These are phyloP conservation scores for Candida sphagnicola DNA, from an alignment of 805 yeast genomes.

Conservation along the genomic window DNA sequence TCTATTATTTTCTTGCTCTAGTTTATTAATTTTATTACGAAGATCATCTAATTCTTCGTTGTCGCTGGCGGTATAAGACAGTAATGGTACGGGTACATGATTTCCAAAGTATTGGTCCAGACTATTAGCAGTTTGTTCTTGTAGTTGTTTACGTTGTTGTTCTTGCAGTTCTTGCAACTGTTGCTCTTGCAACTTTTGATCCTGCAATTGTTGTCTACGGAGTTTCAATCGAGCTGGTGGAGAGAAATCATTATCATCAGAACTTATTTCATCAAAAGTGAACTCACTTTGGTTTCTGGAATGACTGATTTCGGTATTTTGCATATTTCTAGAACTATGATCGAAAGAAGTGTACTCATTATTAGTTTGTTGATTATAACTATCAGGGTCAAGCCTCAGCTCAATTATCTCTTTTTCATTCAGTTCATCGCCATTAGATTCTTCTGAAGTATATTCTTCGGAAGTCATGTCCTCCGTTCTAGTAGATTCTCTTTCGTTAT, in stretches of 20 bases:
- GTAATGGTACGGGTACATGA: too few species aligned
- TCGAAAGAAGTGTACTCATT: conserved; percentile 12
- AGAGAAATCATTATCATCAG: conserved; percentile 6
- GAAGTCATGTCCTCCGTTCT: conserved; percentile 18
- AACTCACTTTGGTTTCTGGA: conserved; percentile 20
- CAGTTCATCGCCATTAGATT: conserved; percentile 8
- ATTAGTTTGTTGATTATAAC: not conserved
- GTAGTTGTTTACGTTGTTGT: too few species aligned
- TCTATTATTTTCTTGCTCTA: conserved; percentile 3
- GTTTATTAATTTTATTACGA: not conserved
- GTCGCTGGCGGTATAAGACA: not conserved
- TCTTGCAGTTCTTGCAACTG: too few species aligned
- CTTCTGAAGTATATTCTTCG: conserved; percentile 5
- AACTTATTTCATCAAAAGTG: conserved; percentile 27
- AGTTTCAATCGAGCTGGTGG: conserved; percentile 3
- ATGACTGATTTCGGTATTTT: conserved; percentile 11
- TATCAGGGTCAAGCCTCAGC: not conserved
- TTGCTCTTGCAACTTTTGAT: not conserved
- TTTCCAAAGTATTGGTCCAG: not conserved
- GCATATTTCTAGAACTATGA: conserved; percentile 10
- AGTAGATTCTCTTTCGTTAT: conserved; percentile 21
- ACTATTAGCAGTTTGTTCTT: not conserved
- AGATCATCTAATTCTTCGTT: conserved; percentile 11
- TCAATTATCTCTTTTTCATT: conserved; percentile 7
- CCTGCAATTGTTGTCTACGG: conserved; percentile 2